Percentiles rank a stretch among this genome's conserved stretches.
Evolutionary conservation across 805 yeast species (phyloP).

Genomic region (Wickerhamomyces subpelliculosus): DNA sequence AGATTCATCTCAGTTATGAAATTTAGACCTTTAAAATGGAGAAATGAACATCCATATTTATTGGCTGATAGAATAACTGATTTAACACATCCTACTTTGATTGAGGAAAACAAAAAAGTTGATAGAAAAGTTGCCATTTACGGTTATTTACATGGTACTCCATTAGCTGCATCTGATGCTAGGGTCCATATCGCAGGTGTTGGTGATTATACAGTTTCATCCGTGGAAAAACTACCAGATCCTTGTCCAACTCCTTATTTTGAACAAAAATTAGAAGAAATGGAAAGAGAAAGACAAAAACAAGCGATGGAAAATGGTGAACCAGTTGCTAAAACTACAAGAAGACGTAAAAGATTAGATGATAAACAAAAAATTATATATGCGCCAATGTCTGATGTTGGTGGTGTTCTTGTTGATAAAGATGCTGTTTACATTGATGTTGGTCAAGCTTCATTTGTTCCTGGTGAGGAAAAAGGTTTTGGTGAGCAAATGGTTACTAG

Average conservation of each 20-base stretch:
- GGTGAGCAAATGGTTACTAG: slow-evolving; percentile 84
- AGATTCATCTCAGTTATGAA: slow-evolving; percentile 96
- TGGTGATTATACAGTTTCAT: slow-evolving; percentile 75
- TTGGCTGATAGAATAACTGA: slow-evolving; percentile 90
- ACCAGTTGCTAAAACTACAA: slow-evolving; percentile 49
- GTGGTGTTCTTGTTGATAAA: slow-evolving; percentile 93
- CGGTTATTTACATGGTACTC: slow-evolving; percentile 94
- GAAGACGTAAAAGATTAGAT: slow-evolving; percentile 86
- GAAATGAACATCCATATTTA: slow-evolving; percentile 95
- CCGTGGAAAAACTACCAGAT: slow-evolving; percentile 88
- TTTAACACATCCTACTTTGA: slow-evolving; percentile 81
- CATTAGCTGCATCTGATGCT: slow-evolving; percentile 60
- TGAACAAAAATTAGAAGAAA: slow-evolving; percentile 78
- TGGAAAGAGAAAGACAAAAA: slow-evolving; percentile 67
- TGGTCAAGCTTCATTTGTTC: slow-evolving; percentile 45
- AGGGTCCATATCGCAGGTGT: slow-evolving; percentile 92
- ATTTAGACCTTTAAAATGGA: slow-evolving; percentile 98
- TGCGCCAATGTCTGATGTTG: slow-evolving; percentile 99
- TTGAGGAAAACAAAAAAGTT: slow-evolving; percentile 72
- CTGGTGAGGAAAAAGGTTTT: slow-evolving; percentile 65
- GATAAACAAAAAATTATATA: slow-evolving; percentile 91
- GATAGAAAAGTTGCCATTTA: slow-evolving; percentile 89
- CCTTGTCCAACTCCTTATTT: slow-evolving; percentile 98
- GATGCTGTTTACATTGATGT: slow-evolving; percentile 91
- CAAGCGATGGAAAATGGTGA: slow-evolving; percentile 58